Evolutionary conservation across 345 rosid species (phyloP).

Genomic region (Eutrema yunnanense): DNA sequence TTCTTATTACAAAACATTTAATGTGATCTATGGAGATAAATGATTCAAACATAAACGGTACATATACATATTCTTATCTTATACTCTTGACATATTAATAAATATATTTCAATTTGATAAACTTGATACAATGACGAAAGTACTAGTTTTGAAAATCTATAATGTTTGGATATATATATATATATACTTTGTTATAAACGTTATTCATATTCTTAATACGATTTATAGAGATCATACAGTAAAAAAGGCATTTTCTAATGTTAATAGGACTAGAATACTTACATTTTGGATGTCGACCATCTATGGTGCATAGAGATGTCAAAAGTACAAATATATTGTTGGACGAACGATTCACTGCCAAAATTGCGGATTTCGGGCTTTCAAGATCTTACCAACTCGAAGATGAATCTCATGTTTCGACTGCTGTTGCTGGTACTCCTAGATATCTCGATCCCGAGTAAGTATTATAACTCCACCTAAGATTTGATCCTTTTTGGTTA

Average conservation of each 20-base stretch:
- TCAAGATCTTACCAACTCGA: slow-evolving; percentile 18
- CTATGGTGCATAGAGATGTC: slow-evolving; percentile 9
- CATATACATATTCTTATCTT: too few relatives aligned
- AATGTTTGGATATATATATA: too few relatives aligned
- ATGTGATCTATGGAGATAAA: neutral
- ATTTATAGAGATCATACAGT: too few relatives aligned
- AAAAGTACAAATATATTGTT: slow-evolving; percentile 23
- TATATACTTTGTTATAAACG: too few relatives aligned
- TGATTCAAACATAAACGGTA: neutral
- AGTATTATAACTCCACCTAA: neutral
- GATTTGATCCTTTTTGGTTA: neutral
- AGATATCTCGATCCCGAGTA: slow-evolving; percentile 27
- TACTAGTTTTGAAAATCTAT: too few relatives aligned
- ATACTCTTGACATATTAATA: too few relatives aligned
- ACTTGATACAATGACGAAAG: too few relatives aligned
- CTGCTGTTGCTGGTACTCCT: slow-evolving; percentile 22
- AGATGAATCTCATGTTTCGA: slow-evolving; percentile 2
- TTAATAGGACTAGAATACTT: neutral
- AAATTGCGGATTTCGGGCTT: slow-evolving; percentile 27
- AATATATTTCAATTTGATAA: too few relatives aligned
- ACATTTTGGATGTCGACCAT: slow-evolving; percentile 2
- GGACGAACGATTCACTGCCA: slow-evolving; percentile 31
- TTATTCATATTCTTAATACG: too few relatives aligned
- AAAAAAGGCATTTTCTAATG: neutral
- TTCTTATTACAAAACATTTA: neutral